These are phyloP conservation scores for Coffea canephora DNA, from an alignment of 257 asterid species.

Conservation along the genomic window DNA sequence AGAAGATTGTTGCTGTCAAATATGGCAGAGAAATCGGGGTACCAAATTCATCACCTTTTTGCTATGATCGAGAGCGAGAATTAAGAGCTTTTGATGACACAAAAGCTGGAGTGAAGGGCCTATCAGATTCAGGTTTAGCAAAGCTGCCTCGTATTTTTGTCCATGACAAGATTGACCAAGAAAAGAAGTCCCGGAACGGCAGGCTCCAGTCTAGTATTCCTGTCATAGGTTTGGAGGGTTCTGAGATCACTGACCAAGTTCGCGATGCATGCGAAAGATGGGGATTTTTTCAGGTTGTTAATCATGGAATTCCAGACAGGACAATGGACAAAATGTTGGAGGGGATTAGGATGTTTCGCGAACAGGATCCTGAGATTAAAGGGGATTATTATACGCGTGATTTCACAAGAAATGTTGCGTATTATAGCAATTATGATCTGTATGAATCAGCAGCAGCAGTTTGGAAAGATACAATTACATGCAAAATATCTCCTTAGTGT, in stretches of 20 bases:
- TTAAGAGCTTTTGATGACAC: slow-evolving; percentile 9
- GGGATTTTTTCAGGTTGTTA: slow-evolving; percentile 20
- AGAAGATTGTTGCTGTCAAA: neutral
- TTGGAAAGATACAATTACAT: neutral
- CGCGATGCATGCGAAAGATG: slow-evolving; percentile 16
- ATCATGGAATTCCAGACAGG: neutral
- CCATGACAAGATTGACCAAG: neutral
- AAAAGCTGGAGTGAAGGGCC: slow-evolving; percentile 18
- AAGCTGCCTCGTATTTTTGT: slow-evolving; percentile 7
- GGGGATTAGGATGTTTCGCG: neutral
- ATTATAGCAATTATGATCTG: neutral
- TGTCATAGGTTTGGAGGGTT: neutral
- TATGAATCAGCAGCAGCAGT: neutral
- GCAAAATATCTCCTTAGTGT: neutral
- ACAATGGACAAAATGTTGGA: neutral
- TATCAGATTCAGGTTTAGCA: neutral
- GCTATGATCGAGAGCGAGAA: neutral
- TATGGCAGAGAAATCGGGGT: too few species aligned
- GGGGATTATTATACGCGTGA: neutral
- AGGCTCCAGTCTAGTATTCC: neutral
- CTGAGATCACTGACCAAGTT: slow-evolving; percentile 10
- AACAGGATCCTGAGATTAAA: neutral
- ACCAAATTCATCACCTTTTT: neutral
- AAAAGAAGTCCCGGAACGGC: too few species aligned
- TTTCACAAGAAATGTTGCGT: neutral